Base-by-base conservation (phyloP, 78 protist genomes). In the Protostelium mycophagum region DNA sequence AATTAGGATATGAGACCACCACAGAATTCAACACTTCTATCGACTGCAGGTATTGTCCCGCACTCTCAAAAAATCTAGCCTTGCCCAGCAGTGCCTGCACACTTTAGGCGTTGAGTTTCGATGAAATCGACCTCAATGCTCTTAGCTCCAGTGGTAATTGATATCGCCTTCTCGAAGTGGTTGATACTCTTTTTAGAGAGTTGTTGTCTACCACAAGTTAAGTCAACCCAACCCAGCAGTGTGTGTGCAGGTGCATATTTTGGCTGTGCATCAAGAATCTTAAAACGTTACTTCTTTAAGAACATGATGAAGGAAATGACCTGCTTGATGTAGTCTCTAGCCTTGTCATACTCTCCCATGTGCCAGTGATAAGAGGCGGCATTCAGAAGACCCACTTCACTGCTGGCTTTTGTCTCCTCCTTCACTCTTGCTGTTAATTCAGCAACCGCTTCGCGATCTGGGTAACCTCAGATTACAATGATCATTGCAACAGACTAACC, bases 181-280 rank as follows among this genome's bases (percentile, higher is more conserved):
- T 34, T 37, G 84, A 34, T 63, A 29, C 63, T 23, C 85, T 91
- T 91, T 23, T 86, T 37, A 29, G 89, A 38, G 35, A 91, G 35
- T 29, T 84, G 87, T 10, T 38, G 39, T 29, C 93, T 25, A 28
- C 90, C 88, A 34, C 86, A 88, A 16, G 85, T 34, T 9, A 91
- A 87, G 63, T 91, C 89, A 51, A 87, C 85, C 93, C 93, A 91
- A 34, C 93, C 93, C 1, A 28, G 86, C 37, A 91, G 38, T 28
- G 87, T 0, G 36, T 83, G 93, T 25, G 28, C n/a, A 36, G 35
- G 28, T 38, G 34, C n/a, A 73, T 83, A 91, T 38, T 85, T 39
- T 25, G 88, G 88, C 10, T 87, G 83, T 39, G 36, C 5, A 10
- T 39, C 88, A 10, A 34, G 10, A 25, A 39, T 87, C 88, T 39